Conservation (phyloP, 345 rosid genomes). For the Pugionium cornutum region DNA sequence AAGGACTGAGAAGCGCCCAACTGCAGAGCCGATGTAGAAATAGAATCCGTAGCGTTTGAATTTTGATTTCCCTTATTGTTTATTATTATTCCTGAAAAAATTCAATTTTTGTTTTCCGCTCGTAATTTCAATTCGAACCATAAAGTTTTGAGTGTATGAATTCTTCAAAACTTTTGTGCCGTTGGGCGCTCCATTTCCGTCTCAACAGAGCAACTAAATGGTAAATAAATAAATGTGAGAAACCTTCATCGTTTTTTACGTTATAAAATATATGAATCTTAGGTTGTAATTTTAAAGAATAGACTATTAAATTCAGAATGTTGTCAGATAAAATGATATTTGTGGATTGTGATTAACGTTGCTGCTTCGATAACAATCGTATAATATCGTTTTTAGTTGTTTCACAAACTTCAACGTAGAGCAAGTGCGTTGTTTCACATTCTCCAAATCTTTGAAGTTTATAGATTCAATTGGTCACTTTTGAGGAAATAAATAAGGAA, state of each 20-base stretch:
- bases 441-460: not conserved
- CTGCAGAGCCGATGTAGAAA: conserved; percentile 12
- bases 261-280: not conserved
- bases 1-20: conserved; percentile 28
- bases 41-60: conserved; percentile 34
- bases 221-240: not conserved
- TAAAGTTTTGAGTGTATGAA: conserved; percentile 27
- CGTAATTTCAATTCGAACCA: conserved; percentile 21
- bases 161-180: not conserved
- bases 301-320: not conserved
- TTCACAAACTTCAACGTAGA: conserved; percentile 3
- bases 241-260: too few relatives aligned
- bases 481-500: too few relatives aligned
- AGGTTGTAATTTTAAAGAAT: not conserved
- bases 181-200: not conserved
- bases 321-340: not conserved
- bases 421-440: not conserved
- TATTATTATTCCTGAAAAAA: not conserved
- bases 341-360: too few relatives aligned
- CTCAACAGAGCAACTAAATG: not conserved
- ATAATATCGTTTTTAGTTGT: not conserved
- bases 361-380: not conserved
- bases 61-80: conserved; percentile 25
- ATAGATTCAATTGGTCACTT: too few relatives aligned
- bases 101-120: conserved; percentile 1